Conservation (phyloP, 192 early-diverging fungal genomes). For the Funneliformis mosseae region DNA sequence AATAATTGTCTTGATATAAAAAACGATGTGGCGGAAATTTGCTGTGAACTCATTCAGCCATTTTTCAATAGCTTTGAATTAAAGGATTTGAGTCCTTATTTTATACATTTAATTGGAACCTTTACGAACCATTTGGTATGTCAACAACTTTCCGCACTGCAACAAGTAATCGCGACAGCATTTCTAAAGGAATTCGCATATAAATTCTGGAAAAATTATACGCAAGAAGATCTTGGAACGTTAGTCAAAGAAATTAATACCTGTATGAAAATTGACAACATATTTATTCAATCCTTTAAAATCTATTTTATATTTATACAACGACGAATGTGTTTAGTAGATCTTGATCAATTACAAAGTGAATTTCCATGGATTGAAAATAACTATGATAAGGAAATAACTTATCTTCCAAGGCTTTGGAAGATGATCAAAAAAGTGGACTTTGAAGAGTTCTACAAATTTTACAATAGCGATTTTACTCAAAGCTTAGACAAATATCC, state of each 20-base stretch:
- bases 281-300: not conserved
- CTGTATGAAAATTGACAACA: not conserved
- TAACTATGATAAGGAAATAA: not conserved
- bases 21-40: not conserved
- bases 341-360: not conserved
- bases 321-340: not conserved
- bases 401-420: constrained; percentile 9
- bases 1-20: not conserved
- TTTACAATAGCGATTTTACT: not conserved
- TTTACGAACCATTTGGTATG: not conserved
- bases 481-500: constrained; percentile 24
- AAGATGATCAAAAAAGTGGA: not conserved
- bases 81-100: not conserved
- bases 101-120: not conserved
- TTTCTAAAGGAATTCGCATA: not conserved
- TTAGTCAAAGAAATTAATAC: not conserved
- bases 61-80: not conserved
- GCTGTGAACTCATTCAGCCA: not conserved
- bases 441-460: not conserved
- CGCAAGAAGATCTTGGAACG: not conserved
- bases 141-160: not conserved
- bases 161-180: not conserved
- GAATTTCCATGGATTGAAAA: not conserved
- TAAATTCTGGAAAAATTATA: not conserved
- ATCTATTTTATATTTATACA: not conserved